Conservation (phyloP, 2,329 filamentous ascomycete species). For the Elsinoe australis region DNA sequence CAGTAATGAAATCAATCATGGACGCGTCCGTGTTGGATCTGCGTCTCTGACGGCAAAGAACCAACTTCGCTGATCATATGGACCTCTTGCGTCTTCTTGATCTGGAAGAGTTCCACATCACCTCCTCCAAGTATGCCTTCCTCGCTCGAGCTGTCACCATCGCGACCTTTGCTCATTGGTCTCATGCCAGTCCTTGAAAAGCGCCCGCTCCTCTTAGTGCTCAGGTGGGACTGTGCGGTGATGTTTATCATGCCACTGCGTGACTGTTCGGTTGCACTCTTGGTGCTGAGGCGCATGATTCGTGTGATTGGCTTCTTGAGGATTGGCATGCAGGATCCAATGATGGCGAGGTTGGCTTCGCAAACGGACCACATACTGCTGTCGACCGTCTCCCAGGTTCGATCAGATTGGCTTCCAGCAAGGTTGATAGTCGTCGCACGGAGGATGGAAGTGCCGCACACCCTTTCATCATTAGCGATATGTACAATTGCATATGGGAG, state of each 20-base stretch:
- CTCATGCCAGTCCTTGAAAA: conserved; percentile 1
- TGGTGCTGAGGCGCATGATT: conserved; percentile 21
- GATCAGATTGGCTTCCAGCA: conserved; percentile 23
- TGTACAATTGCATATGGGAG: neutral
- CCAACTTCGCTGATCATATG: conserved; percentile 12
- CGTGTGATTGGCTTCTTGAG: conserved; percentile 25
- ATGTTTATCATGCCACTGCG: neutral
- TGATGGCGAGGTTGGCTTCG: conserved; percentile 27
- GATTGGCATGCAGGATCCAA: conserved; percentile 26
- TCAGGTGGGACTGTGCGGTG: conserved; percentile 3
- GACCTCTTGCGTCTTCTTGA: conserved; percentile 16
- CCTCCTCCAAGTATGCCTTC: conserved; percentile 1
- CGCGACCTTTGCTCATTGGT: neutral
- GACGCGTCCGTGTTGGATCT: neutral
- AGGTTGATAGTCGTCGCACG: conserved; percentile 25
- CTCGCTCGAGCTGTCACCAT: conserved; percentile 10
- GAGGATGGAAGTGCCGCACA: conserved; percentile 25
- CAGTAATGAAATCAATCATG: neutral
- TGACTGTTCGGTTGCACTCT: neutral
- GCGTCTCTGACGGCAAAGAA: neutral
- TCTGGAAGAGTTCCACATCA: neutral
- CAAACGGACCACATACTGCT: conserved; percentile 25
- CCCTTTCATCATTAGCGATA: conserved; percentile 16
- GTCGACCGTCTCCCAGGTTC: conserved; percentile 27
- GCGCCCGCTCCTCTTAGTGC: conserved; percentile 9